Evolutionary conservation across 371 early-diverging fungal species (phyloP).

Genomic region (Chytridiales sp.): DNA sequence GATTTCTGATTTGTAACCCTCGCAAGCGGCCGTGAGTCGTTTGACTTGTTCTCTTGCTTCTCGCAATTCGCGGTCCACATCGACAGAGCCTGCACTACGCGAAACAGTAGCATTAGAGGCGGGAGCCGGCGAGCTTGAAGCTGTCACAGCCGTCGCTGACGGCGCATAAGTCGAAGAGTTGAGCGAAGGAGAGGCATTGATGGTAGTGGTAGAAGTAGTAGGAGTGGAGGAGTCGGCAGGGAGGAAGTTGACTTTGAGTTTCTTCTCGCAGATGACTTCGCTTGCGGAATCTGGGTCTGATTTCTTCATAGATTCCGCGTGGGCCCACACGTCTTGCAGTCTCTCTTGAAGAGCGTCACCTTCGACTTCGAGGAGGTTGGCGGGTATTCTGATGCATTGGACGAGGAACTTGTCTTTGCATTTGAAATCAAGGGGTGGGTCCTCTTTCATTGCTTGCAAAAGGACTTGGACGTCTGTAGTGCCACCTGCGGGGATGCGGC

Average conservation of each 20-base stretch:
- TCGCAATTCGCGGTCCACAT: conserved; percentile 32
- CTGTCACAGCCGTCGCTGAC: background rate
- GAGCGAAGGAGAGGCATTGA: background rate
- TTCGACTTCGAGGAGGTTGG: conserved; percentile 23
- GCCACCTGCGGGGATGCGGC: conserved; percentile 73
- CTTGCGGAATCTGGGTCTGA: conserved; percentile 29
- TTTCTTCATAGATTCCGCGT: conserved; percentile 44
- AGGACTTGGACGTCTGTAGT: conserved; percentile 80
- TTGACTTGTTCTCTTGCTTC: conserved; percentile 43
- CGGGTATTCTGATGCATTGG: conserved; percentile 72
- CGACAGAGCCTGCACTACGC: background rate
- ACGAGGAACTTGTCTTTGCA: conserved; percentile 95
- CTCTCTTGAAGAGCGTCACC: conserved; percentile 24
- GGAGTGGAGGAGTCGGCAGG: conserved; percentile 8
- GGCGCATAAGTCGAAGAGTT: background rate
- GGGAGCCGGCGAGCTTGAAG: background rate
- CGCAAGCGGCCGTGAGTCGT: conserved; percentile 47
- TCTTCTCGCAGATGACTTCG: conserved; percentile 42
- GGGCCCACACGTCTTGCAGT: conserved; percentile 45
- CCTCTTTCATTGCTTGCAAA: conserved; percentile 86
- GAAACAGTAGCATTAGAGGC: conserved; percentile 3
- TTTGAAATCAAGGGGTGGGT: conserved; percentile 73
- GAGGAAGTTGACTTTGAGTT: conserved; percentile 41
- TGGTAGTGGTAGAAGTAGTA: conserved; percentile 2
- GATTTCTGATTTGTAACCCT: conserved; percentile 54